Percentiles rank a stretch among this genome's conserved stretches.
Evolutionary conservation across 2,329 filamentous ascomycete genomes (phyloP).

Genomic region (Fusarium sulawesiense): DNA sequence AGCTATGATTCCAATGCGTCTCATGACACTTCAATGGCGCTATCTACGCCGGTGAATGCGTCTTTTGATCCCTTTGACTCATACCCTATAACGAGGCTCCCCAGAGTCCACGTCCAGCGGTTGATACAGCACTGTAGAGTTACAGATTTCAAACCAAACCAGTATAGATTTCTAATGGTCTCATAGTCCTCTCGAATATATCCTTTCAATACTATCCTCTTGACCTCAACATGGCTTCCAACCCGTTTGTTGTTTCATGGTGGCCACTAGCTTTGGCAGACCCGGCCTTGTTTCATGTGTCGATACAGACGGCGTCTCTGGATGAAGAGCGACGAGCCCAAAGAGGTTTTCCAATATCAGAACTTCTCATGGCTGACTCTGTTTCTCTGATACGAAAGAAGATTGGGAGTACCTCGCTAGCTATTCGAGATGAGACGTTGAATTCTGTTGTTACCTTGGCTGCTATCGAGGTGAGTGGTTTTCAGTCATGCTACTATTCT

Average conservation of each 20-base stretch:
- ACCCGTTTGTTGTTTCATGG: slow-evolving; percentile 69
- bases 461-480: slow-evolving; percentile 64
- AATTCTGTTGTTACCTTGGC: slow-evolving; percentile 68
- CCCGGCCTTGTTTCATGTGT: slow-evolving; percentile 68
- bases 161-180: slow-evolving; percentile 25
- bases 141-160: background rate
- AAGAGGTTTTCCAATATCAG: slow-evolving; percentile 64
- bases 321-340: slow-evolving; percentile 65
- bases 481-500: fast-evolving
- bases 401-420: slow-evolving; percentile 58
- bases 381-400: slow-evolving; percentile 64
- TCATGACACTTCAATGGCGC: slow-evolving; percentile 9
- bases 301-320: slow-evolving; percentile 67
- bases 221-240: slow-evolving; percentile 63
- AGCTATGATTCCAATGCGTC: background rate
- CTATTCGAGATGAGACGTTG: slow-evolving; percentile 65
- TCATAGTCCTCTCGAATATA: slow-evolving; percentile 67
- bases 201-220: slow-evolving; percentile 71
- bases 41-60: slow-evolving; percentile 45
- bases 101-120: slow-evolving; percentile 62
- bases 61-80: slow-evolving; percentile 67
- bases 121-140: slow-evolving; percentile 66
- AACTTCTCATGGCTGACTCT: slow-evolving; percentile 68
- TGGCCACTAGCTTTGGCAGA: slow-evolving; percentile 68
- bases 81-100: slow-evolving; percentile 64